A percentile compares a stretch with the other conserved stretches of the same genome.
These are phyloP conservation scores for Benincasa hispida DNA, from an alignment of 306 rosid species.

Conservation along the genomic window DNA sequence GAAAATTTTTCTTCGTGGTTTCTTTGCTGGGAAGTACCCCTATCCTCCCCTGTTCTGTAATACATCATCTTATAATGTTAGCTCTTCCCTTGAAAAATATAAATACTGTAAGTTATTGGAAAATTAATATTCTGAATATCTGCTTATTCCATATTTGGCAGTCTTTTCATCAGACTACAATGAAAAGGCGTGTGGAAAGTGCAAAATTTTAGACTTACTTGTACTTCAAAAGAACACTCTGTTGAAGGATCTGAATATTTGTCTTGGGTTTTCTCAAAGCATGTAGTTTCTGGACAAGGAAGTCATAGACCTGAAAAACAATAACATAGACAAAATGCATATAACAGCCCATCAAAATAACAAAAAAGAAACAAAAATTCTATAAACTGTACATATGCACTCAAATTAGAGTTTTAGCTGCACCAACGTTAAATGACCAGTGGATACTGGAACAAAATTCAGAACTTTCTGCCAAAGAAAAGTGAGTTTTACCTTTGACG, in stretches of 20 bases:
- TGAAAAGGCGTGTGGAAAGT: not conserved
- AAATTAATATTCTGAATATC: not conserved
- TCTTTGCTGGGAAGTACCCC: not conserved
- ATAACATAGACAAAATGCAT: constrained; percentile 6
- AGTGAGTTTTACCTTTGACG: not conserved
- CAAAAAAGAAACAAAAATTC: not conserved
- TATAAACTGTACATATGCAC: not conserved
- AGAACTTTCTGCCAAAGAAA: not conserved
- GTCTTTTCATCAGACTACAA: not conserved
- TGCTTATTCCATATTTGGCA: not conserved
- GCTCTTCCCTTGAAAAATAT: not conserved
- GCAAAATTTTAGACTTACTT: constrained; percentile 38
- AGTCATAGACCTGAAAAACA: constrained; percentile 72
- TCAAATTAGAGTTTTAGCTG: not conserved
- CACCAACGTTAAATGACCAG: not conserved
- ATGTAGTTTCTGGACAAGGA: constrained; percentile 90
- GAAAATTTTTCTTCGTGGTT: not conserved
- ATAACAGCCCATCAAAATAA: not conserved
- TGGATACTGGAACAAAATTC: not conserved
- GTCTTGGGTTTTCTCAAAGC: constrained; percentile 96
- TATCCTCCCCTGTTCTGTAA: not conserved
- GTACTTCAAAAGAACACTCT: constrained; percentile 88
- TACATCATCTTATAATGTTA: not conserved
- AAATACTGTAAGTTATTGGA: not conserved
- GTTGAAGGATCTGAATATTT: constrained; percentile 96